These are phyloP conservation scores for Pleurotus pulmonarius DNA, from an alignment of 768 basidiomycete genomes.

Conservation along the genomic window DNA sequence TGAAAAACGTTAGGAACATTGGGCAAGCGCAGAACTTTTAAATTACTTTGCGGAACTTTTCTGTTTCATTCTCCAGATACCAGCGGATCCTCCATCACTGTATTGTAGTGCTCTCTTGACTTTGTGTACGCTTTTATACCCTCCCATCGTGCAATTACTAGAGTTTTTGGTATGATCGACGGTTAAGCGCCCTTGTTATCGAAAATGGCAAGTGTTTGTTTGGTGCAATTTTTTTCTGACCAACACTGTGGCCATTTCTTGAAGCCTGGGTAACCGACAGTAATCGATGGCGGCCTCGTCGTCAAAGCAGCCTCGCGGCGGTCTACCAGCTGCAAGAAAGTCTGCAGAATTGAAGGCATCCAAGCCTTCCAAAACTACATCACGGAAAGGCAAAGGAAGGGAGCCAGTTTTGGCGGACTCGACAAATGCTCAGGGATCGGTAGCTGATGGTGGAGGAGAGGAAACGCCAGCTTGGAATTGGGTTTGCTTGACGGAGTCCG, in stretches of 20 bases:
- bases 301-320: slow-evolving; percentile 34
- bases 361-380: slow-evolving; percentile 16
- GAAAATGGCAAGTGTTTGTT: slow-evolving; percentile 1
- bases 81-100: slow-evolving; percentile 1
- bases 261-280: slow-evolving; percentile 18
- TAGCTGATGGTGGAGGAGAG: slow-evolving; percentile 24
- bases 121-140: neutral
- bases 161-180: neutral
- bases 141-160: neutral
- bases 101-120: neutral
- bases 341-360: slow-evolving; percentile 19
- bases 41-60: neutral
- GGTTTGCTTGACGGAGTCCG: slow-evolving; percentile 68
- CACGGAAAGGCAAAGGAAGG: slow-evolving; percentile 50
- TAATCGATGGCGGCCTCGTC: slow-evolving; percentile 41
- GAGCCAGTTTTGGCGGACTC: slow-evolving; percentile 24
- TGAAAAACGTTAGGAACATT: neutral
- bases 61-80: neutral
- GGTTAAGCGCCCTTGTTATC: neutral
- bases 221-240: slow-evolving; percentile 4
- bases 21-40: neutral
- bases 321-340: slow-evolving; percentile 19
- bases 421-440: slow-evolving; percentile 18
- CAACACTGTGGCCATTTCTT: neutral
- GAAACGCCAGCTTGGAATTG: slow-evolving; percentile 52